Evolutionary conservation across 768 basidiomycete genomes (phyloP), one percentile per base, ranked within the genome.

Genomic region (Tulasnella sp.): DNA sequence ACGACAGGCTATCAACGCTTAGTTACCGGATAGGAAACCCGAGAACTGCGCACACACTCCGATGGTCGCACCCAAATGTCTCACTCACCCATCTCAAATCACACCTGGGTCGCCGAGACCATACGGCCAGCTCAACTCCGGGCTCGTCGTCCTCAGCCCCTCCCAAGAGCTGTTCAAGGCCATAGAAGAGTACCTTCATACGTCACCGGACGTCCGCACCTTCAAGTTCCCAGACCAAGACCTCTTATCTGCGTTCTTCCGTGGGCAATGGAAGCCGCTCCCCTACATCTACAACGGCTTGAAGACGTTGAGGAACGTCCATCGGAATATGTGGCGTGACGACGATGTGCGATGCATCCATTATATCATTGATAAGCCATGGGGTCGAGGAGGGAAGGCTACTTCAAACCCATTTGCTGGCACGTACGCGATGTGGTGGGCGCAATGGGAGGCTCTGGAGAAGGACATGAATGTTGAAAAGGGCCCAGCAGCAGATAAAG

Each of bases 191-290:
- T 83, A 78, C 67, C 76, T 93, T 31, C 71, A 73, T 56, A 78
- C 73, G 3, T 80, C 78, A 8, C 78, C 80, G 2, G 73, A 76
- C 9, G 73, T 86, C 7, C 60, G 75, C 2, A 73, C 73, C 0
- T 83, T 78, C 73, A 70, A 69, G n/a, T 96, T 97, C 69, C 83
- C 91, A 1, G 94, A 99, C 70, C 94, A 99, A 70, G 94, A 99
- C 65, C 77, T 96, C 30, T 79, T 97, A 30, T 79, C 92, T 1
- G 79, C 77, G 30, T 80, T 82, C 67, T 98, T 94, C 74, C 70
- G 76, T 57, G 85, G 84, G 17, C 81, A 70, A 68, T 92, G 89
- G 87, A 77, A 74, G 54, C 83, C 87, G 3, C 71, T 94, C 42
- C 79, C 83, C 1, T 96, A 87, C 82, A 82, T 82, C 62, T 93